Evolutionary conservation across 2,329 filamentous ascomycete species (phyloP), one percentile per base, ranked within the genome.

Genomic region (Calonectria leucothoes): DNA sequence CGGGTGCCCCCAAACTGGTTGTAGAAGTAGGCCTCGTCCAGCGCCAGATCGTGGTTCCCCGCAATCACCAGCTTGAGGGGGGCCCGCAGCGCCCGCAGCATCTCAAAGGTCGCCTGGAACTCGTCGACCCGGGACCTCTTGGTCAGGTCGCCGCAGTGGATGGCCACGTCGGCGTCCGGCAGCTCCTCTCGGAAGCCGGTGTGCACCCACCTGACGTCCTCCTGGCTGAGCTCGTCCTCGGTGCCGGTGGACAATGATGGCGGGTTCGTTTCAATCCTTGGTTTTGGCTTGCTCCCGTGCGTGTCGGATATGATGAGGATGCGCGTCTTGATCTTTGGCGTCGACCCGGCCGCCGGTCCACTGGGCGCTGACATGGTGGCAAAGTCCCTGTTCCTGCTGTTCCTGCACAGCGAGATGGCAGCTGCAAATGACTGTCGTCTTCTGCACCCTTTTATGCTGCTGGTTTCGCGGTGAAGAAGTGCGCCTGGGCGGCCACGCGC

Each of bases 141-240:
- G 0, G 88, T 90, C 4, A 91, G 81, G 69, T 91, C 88, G 52
- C 89, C 89, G 73, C 88, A 90, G 82, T 90, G 88, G 3, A 90
- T 84, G 14, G 83, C 85, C 5, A 90, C 86, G 73, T 91, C 89
- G 35, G 83, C 85, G 20, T 82, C 77, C 3, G 84, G 79, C 0
- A 82, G 72, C 8, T 84, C 81, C 20, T 78, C 68, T 39, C 82
- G 80, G 74, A 78, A 85, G 51, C 81, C 82, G 0, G 82, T 81
- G n/a, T 57, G 65, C n/a, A 66, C 61, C 55, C 42, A 52, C 27
- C 29, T 64, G 42, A 76, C 59, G n/a, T 77, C 74, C 2, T 69
- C 65, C 3, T 72, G 65, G 48, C 39, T 70, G 63, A 82, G 76
- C 31, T 82, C 80, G 49, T 79, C 78, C 5, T 81, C 78, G 8